Base-by-base conservation (phyloP, 805 yeast species). In the Myxozyma neglecta region DNA sequence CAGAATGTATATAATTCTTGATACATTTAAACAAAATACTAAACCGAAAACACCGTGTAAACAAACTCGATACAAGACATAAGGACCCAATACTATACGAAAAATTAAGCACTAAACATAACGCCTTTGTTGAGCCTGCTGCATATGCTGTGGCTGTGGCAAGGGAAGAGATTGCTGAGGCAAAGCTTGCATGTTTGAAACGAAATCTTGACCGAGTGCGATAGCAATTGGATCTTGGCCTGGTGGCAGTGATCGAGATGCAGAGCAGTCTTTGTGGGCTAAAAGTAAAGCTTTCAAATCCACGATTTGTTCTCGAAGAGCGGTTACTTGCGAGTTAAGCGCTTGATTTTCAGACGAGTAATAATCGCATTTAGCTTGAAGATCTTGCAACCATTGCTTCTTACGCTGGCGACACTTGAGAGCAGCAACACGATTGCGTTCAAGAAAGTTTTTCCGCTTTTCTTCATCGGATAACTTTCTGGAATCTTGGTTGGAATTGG, bases 401-500 rank as follows among this genome's bases (percentile, higher is more conserved):
- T 94, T 94, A 60, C 97, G 83, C 75, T 89, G 96, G 62, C 99
- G 83, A 78, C 98, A 94, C 72, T 91, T 92, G 29, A 94, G 85
- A 0, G 99, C 99, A 0, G 99, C 99, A 9, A 94, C 84, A 60
- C 99, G 81, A 74, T 94, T 94, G 65, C 98, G 81, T 72, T 94
- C 99, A 66, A 94, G 75, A 70, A 84, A 93, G 71, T 79, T 86
- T 72, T 81, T 85, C 65, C 92, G 82, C 71, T 89, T 90, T 76
- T 87, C 82, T 75, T 89, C 96, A 78, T 89, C 74, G 76, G 89
- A 59, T 82, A 82, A 16, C 79, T 56, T 61, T 16, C 45, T 60
- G 20, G 32, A 16, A 29, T 55, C 61, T 1, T 43, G 29, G 29
- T 24, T 24, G 29, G 29, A 24, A 24, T 24, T 24, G 29, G 29